Base-by-base conservation (phyloP, 768 basidiomycete species). In the Phanerochaete sordida region DNA sequence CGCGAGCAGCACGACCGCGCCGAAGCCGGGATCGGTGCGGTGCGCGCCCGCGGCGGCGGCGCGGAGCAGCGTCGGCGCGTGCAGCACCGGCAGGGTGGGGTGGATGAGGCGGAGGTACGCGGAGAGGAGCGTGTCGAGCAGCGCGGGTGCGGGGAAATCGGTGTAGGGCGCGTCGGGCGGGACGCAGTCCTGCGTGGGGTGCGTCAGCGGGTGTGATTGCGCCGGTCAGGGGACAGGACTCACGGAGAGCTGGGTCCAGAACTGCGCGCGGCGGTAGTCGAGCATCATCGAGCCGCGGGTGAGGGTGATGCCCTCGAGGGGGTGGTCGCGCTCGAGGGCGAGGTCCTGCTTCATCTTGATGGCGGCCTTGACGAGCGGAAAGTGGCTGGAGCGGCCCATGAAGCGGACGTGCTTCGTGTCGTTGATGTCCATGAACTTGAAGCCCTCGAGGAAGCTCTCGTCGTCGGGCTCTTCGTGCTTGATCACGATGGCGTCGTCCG, bases 291-390 rank as follows among this genome's bases (percentile, higher is more conserved):
- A 35, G 33, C 13, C 33, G n/a, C n/a, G n/a, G 33, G 33, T 35
- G 7, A 6, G 6, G 33, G 51, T 33, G 19, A 16, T 23, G 5
- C 13, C 21, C 51, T 37, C 33, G n/a, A n/a, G n/a, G 63, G 31
- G n/a, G 1, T 15, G 3, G 30, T 8, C 55, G 1, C 35, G 27
- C 19, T n/a, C 44, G 37, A 72, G 73, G 13, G 67, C 64, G 53
- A 75, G 74, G 57, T 78, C 75, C 5, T 73, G 69, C 66, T 78
- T 79, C 63, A 78, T 68, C 65, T 77, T 74, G 53, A 76, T 66
- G 13, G 78, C 78, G 9, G 77, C 74, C 62, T 74, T 72, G 9
- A 79, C 69, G 57, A 79, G 73, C 54, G 69, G 68, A 16, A 75
- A 66, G 30, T 76, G 75, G 67, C 75, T 76, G 3, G 75, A 76